Conservation (phyloP, 768 basidiomycete genomes). For the Candolleomyces eurysporus region DNA sequence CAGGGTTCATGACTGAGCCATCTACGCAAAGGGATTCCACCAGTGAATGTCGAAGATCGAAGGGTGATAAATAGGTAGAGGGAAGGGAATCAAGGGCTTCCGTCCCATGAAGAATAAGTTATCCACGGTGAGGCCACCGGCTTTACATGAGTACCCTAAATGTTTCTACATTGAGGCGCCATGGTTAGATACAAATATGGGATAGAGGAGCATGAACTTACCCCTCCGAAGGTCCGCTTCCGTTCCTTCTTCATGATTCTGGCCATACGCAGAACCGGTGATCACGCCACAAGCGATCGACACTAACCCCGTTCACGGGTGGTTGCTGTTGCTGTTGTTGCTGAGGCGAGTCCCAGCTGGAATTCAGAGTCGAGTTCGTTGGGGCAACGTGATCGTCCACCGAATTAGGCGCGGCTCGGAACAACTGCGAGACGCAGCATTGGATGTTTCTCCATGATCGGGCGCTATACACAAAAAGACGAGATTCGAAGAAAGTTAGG, state of each 20-base stretch:
- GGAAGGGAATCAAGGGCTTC: neutral
- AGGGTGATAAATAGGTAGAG: slow-evolving; percentile 2
- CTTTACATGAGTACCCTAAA: neutral
- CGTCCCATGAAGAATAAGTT: neutral
- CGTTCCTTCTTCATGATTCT: slow-evolving; percentile 31
- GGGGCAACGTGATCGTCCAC: neutral
- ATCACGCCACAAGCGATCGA: slow-evolving; percentile 68
- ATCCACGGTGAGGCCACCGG: neutral
- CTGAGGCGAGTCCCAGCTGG: neutral
- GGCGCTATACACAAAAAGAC: slow-evolving; percentile 38
- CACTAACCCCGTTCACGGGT: slow-evolving; percentile 52
- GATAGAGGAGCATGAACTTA: neutral
- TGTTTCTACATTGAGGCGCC: neutral
- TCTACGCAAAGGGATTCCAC: neutral
- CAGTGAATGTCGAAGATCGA: slow-evolving; percentile 1
- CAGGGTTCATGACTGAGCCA: too few relatives aligned
- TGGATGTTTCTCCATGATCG: slow-evolving; percentile 64
- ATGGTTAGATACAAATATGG: neutral
- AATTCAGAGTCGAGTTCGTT: slow-evolving; percentile 25
- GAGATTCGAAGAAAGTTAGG: neutral
- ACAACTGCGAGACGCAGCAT: slow-evolving; percentile 61
- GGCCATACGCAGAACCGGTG: slow-evolving; percentile 64
- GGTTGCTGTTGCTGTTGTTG: slow-evolving; percentile 19
- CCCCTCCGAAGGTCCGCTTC: slow-evolving; percentile 5
- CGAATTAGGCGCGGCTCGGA: slow-evolving; percentile 30